Conservation (phyloP, 2,329 filamentous ascomycete genomes). For the Cladosporium colombiae region DNA sequence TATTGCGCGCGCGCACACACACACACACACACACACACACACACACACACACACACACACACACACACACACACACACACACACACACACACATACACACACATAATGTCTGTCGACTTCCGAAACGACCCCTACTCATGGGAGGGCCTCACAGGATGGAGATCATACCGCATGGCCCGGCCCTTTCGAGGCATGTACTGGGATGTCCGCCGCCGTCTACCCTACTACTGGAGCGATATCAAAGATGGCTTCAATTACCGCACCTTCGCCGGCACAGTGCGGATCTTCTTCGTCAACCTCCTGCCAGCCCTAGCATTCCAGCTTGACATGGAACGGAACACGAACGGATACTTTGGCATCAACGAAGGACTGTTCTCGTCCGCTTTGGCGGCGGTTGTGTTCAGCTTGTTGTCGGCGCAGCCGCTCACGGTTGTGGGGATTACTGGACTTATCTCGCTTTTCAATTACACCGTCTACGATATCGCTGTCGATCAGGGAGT, state of each 20-base stretch:
- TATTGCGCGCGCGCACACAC: no score
- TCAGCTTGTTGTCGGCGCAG: constrained; percentile 54
- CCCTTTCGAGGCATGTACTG: constrained; percentile 57
- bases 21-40: neutral
- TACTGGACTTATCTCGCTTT: constrained; percentile 55
- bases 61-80: no score
- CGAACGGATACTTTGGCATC: constrained; percentile 57
- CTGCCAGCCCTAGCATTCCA: constrained; percentile 61
- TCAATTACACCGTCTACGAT: constrained; percentile 63
- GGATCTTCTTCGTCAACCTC: constrained; percentile 62
- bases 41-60: no score
- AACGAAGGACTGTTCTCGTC: constrained; percentile 59
- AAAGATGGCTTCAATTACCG: constrained; percentile 57
- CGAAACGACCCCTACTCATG: constrained; percentile 40
- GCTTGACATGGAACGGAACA: constrained; percentile 59
- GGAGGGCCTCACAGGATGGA: constrained; percentile 39
- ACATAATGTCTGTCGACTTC: constrained; percentile 26
- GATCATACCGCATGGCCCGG: constrained; percentile 40
- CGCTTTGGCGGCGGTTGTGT: constrained; percentile 57
- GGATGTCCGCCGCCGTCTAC: constrained; percentile 54
- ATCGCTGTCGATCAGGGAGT: constrained; percentile 54
- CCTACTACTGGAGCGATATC: constrained; percentile 59
- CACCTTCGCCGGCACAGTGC: constrained; percentile 55
- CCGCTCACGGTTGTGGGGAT: constrained; percentile 60
- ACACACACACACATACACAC: neutral